Base-by-base conservation (phyloP, 108 stramenopile species). In the Parmales sp. region DNA sequence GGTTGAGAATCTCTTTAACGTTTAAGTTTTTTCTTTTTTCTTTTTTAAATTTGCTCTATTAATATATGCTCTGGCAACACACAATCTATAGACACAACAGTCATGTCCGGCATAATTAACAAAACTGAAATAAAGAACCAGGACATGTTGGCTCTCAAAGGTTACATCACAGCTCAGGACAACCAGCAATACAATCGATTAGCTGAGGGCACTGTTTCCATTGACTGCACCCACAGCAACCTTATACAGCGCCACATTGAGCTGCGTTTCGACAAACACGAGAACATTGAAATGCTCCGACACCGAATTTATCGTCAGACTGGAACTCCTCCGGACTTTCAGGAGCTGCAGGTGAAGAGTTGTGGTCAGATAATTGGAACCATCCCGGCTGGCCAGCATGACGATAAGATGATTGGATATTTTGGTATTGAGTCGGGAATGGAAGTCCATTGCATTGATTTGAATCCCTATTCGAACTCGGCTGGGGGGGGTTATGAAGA, bases 221-320 rank as follows among this genome's bases (percentile, higher is more conserved):
- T 98, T 48, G 90, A 91, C 72, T 74, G 96, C 36, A 91, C 95
- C 29, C 95, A 98, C 76, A 90, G 88, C 77, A 98, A 98, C 72
- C 76, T 98, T 36, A 41, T 79, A 16, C 92, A 94, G 72, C 83
- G 83, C 39, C 92, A 94, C 78, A 84, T 91, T 66, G 96, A 98
- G 80, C 84, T 95, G 44, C 93, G 94, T 20, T 92, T 98, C 71
- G 89, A 95, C 76, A 72, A 83, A 63, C 89, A 89, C 72, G 87
- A 88, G 63, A 89, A 88, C 22, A 65, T 95, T 43, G 82, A 72
- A 11, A 74, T 78, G 29, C 51, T 98, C 25, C 79, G 86, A 37
- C 67, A 78, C 16, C 75, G 79, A 23, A 89, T 98, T 36, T 87
- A 95, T 79, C 88, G 86, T 76, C 93, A 95, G 78, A 86, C 90